Conservation (phyloP, 768 basidiomycete genomes). For the Leccinum rimulosum region DNA sequence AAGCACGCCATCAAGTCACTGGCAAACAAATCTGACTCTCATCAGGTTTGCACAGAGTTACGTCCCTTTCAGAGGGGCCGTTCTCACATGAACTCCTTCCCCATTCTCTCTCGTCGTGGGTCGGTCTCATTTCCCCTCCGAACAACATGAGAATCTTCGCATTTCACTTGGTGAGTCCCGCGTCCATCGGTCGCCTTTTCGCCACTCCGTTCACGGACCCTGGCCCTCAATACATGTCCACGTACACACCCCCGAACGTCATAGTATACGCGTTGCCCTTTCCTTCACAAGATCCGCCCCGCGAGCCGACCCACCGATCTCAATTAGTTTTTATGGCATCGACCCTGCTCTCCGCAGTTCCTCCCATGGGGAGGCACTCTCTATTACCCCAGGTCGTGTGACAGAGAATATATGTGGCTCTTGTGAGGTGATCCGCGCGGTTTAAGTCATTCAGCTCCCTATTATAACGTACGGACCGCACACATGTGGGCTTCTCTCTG, state of each 20-base stretch:
- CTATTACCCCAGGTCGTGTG: conserved; percentile 34
- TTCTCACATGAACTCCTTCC: conserved; percentile 11
- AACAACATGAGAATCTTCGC: conserved; percentile 16
- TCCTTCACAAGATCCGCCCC: conserved; percentile 28
- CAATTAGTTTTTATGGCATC: conserved; percentile 9
- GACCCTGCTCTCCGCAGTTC: conserved; percentile 20
- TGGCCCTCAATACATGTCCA: conserved; percentile 2
- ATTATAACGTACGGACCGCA: conserved; percentile 6
- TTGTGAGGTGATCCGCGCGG: conserved; percentile 5
- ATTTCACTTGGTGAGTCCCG: conserved; percentile 10
- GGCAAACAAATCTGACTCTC: neutral
- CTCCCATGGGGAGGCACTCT: conserved; percentile 21
- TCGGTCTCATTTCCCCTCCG: conserved; percentile 3
- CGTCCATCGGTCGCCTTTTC: conserved; percentile 10
- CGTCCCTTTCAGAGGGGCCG: neutral
- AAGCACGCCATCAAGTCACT: neutral
- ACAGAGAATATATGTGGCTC: conserved; percentile 7
- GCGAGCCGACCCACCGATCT: conserved; percentile 13
- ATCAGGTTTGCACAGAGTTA: conserved; percentile 7
- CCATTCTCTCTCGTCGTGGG: neutral
- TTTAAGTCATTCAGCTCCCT: neutral
- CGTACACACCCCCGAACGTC: conserved; percentile 13
- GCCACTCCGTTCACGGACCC: conserved; percentile 15
- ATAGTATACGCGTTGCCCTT: conserved; percentile 13
- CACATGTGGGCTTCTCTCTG: conserved; percentile 3